Base-by-base conservation (phyloP, 768 basidiomycete species). In the Tulasnella sp. region DNA sequence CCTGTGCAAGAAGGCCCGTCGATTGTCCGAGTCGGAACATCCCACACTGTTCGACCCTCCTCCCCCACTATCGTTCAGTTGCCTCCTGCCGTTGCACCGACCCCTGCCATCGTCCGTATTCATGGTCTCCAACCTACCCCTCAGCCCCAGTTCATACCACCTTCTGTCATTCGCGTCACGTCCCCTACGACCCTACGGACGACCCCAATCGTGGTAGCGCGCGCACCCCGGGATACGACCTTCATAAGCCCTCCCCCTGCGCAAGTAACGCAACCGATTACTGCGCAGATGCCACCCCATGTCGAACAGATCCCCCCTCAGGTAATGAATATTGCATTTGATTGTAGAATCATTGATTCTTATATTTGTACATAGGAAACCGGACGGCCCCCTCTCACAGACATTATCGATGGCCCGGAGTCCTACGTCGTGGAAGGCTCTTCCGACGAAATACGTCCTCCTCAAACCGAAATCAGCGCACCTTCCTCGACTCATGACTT, bases 51-150 rank as follows among this genome's bases (percentile, higher is more conserved):
- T 34, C 55, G 55, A 29, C 43, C 41, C 2, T 31, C 48, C 14
- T 32, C 31, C 19, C 41, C 41, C 12, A 39, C 42, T 14, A 19
- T 57, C 42, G 55, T 45, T 5, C 55, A 19, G 15, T 23, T 45
- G 4, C 41, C 55, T 48, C 27, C 55, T 2, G 29, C 55, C 8
- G 29, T 21, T 12, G 31, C 55, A 6, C 31, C 55, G 21, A 57
- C 55, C 19, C 55, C 55, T 2, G 55, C 55, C 4, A 49, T 57
- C 29, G 55, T 57, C 42, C 9, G 55, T 23, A 57, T 57, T 23
- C 55, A 57, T 3, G 55, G 55, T 32, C 23, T 39, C 5, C 46
- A 25, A 2, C 17, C 34, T 17, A 29, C 46, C n/a, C 52, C 35
- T n/a, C 55, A 25, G 6, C 25, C 42, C 25, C 40, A 27, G 12